Conservation (phyloP, 495 filamentous ascomycete genomes). For the Podospora sp. region DNA sequence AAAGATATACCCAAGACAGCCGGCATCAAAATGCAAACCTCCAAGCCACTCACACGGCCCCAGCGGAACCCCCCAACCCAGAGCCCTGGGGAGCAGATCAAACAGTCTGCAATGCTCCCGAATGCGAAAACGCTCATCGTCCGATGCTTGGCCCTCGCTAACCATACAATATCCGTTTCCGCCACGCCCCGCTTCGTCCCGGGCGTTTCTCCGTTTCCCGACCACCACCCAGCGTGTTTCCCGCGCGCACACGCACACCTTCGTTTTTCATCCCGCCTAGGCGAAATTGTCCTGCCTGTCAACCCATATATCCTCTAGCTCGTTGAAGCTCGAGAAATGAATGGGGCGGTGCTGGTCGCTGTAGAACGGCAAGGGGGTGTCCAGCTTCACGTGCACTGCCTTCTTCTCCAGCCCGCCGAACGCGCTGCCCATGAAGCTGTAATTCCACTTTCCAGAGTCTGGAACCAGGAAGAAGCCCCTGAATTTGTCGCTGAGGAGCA, state of each 20-base stretch:
- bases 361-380: conserved; percentile 90
- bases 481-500: conserved; percentile 88
- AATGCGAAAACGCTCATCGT: conserved; percentile 23
- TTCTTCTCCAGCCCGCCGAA: conserved; percentile 90
- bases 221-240: conserved; percentile 2
- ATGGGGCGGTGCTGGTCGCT: conserved; percentile 87
- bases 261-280: conserved; percentile 40
- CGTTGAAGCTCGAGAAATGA: conserved; percentile 93
- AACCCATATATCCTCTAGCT: conserved; percentile 88
- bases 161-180: conserved; percentile 13
- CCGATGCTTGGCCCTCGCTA: conserved; percentile 16
- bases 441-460: conserved; percentile 93
- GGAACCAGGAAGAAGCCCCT: conserved; percentile 95
- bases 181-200: conserved; percentile 13
- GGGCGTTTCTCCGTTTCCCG: conserved; percentile 18
- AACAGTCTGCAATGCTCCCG: conserved; percentile 31
- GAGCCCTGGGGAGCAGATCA: conserved; percentile 34
- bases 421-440: conserved; percentile 91
- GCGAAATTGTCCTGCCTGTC: conserved; percentile 87
- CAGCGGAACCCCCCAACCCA: conserved; percentile 24
- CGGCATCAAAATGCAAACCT: not conserved
- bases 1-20: not conserved
- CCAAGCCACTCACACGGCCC: conserved; percentile 2
- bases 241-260: not conserved
- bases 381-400: conserved; percentile 85